Conservation (phyloP, 768 basidiomycete genomes). For the Lentinus brumalis region DNA sequence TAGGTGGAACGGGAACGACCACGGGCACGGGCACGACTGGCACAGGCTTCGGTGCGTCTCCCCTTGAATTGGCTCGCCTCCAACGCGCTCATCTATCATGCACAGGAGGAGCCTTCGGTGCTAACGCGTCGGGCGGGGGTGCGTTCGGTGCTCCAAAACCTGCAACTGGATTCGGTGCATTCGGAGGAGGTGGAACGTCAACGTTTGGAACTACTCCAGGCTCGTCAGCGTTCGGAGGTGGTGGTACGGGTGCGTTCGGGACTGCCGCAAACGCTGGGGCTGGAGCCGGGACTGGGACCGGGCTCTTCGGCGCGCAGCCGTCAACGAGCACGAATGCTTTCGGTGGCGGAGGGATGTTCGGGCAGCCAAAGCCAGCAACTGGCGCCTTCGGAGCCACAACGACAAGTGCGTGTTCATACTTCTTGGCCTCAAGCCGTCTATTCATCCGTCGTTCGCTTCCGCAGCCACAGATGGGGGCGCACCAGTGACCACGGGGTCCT, state of each 20-base stretch:
- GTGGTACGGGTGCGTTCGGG: slow-evolving; percentile 21
- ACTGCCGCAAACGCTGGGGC: slow-evolving; percentile 15
- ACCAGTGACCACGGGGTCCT: slow-evolving; percentile 68
- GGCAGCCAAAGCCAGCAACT: slow-evolving; percentile 49
- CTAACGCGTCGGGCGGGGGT: slow-evolving; percentile 35
- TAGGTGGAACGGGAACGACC: slow-evolving; percentile 38
- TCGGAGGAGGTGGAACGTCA: slow-evolving; percentile 58
- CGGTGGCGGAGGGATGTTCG: slow-evolving; percentile 56
- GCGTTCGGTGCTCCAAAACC: slow-evolving; percentile 71
- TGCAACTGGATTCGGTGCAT: slow-evolving; percentile 74
- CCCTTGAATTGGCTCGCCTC: slow-evolving; percentile 11
- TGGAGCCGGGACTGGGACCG: slow-evolving; percentile 27
- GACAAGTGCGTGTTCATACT: slow-evolving; percentile 39
- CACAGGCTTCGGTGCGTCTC: slow-evolving; percentile 38
- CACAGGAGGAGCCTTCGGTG: slow-evolving; percentile 44
- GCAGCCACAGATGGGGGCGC: slow-evolving; percentile 35
- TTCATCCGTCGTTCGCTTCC: not conserved
- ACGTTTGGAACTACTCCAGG: slow-evolving; percentile 46
- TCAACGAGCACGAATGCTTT: slow-evolving; percentile 33
- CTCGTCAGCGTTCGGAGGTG: slow-evolving; percentile 44
- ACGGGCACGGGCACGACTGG: slow-evolving; percentile 34
- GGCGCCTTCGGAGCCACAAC: slow-evolving; percentile 45
- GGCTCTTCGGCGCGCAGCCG: slow-evolving; percentile 35
- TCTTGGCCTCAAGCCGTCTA: not conserved
- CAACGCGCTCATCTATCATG: not conserved